Evolutionary conservation across 495 filamentous ascomycete species (phyloP), one percentile per base, ranked within the genome.

Genomic region (Penicillium verhagenii): DNA sequence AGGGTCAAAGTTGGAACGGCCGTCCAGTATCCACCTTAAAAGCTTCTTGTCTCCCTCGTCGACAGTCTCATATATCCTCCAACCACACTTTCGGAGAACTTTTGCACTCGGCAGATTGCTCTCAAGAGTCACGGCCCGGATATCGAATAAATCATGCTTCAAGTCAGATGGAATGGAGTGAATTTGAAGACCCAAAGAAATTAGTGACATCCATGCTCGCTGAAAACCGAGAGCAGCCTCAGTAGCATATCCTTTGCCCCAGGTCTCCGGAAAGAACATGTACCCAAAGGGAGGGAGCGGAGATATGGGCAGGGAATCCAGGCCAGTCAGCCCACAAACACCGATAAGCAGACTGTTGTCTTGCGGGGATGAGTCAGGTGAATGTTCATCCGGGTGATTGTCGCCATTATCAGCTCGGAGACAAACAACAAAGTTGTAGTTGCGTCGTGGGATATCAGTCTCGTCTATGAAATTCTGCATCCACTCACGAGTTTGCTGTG

Each of bases 191-290:
- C 13, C 28, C 19, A 24, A 24, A 2, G 14, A 13, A 37, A 37
- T 38, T 2, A 50, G 29, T 11, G 21, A 33, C 33, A 24, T 29
- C 47, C 47, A 50, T 37, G 20, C 47, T 25, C 1, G 5, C 23
- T 37, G 31, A 24, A 50, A 50, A 1, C 47, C 47, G 18, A 50
- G 19, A 16, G n/a, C 29, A 25, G 47, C 31, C 9, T 50, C 47
- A 6, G 47, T 50, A 7, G 47, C 47, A 38, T 50, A 50, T 21
- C 47, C 47, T 25, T 39, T 50, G 19, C 47, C 47, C 47, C 47
- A 50, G 10, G 47, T 16, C n/a, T 50, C 33, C 21, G 47, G 47
- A 14, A 38, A 38, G 14, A 38, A 50, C 47, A 50, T 50, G 16
- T 50, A 50, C 24, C 47, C 47, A 23, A 50, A 31, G 11, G 5